These are phyloP conservation scores for Triticum turgidum DNA, from an alignment of 176 grass and related monocot genomes.

Conservation along the genomic window DNA sequence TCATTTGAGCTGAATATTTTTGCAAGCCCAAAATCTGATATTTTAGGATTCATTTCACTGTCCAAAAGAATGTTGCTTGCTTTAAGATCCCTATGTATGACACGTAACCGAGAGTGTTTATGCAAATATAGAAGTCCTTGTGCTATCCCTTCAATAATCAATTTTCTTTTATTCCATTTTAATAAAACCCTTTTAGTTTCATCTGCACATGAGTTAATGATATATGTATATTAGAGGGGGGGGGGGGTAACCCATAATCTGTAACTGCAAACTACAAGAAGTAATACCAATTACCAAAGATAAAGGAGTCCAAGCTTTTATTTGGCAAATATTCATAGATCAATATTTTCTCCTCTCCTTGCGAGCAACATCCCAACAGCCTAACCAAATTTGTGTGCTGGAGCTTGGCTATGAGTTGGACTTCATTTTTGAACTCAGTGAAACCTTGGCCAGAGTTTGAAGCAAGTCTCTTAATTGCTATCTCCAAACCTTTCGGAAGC, in stretches of 20 bases:
- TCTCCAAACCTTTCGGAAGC: background rate
- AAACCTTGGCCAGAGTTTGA: background rate
- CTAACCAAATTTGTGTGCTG: background rate
- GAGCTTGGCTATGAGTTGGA: background rate
- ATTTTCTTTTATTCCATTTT: background rate
- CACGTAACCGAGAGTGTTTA: background rate
- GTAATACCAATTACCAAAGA: background rate
- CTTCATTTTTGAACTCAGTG: background rate
- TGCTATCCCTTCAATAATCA: background rate
- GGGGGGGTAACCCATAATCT: background rate
- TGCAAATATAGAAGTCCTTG: background rate
- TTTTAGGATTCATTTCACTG: background rate
- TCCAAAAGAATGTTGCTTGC: background rate
- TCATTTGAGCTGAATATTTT: background rate
- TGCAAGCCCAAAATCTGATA: background rate
- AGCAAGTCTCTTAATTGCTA: background rate
- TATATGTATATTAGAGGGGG: background rate
- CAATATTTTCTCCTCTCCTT: background rate
- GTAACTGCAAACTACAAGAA: background rate
- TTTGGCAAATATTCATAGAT: background rate
- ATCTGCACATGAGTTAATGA: background rate
- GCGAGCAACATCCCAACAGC: background rate
- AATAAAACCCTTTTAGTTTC: background rate
- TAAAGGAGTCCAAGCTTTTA: background rate
- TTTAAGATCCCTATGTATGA: background rate